Conservation (phyloP, 164 flowering plant species). For the Pachysandra terminalis region DNA sequence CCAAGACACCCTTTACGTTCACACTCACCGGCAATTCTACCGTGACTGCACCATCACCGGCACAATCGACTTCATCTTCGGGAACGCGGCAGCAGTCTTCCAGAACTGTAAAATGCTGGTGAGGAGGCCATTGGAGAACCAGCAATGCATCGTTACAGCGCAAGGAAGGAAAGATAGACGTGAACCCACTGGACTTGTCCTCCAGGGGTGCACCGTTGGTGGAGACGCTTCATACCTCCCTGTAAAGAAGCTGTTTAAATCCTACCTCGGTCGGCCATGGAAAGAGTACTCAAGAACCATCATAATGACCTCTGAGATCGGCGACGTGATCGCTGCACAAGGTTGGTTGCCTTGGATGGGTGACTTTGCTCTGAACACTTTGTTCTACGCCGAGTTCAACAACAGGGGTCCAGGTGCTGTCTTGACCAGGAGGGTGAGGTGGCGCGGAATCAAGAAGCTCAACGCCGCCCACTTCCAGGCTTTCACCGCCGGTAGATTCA, state of each 20-base stretch:
- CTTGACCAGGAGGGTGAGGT: conserved; percentile 35
- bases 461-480: background rate
- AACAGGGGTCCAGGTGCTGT: conserved; percentile 52
- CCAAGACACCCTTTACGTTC: conserved; percentile 57
- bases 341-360: conserved; percentile 67
- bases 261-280: conserved; percentile 44
- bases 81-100: conserved; percentile 44
- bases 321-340: conserved; percentile 40
- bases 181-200: conserved; percentile 15
- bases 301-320: conserved; percentile 30
- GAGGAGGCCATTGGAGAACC: conserved; percentile 46
- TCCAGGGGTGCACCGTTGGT: conserved; percentile 16
- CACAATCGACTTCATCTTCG: conserved; percentile 65
- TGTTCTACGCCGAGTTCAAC: conserved; percentile 41
- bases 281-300: conserved; percentile 34
- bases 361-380: conserved; percentile 33
- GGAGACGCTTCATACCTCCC: conserved; percentile 10
- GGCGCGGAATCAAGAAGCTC: conserved; percentile 56
- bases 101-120: conserved; percentile 49
- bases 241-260: background rate
- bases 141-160: conserved; percentile 43
- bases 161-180: conserved; percentile 35
- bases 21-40: conserved; percentile 55
- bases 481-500: conserved; percentile 35
- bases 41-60: conserved; percentile 53